phyloP scores from a whole-genome alignment of 2,329 filamentous ascomycete species.

The Diaporthe ilicicola region DNA sequence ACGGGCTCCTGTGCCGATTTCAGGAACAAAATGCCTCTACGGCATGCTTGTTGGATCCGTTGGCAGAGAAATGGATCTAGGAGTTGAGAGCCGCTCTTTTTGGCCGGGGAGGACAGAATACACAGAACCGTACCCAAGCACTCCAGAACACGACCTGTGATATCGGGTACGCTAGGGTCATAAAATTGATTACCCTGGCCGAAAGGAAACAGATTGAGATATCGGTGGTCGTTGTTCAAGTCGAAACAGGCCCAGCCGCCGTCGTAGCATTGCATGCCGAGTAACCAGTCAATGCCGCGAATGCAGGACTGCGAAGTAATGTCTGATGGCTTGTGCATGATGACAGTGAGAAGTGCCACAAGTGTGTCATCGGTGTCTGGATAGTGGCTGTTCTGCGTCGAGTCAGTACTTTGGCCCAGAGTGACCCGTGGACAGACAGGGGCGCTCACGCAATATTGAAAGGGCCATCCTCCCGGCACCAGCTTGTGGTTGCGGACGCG shows the following conservation, averaged over 20 bases:
- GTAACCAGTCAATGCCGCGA: slow-evolving; percentile 39
- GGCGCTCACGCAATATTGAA: slow-evolving; percentile 42
- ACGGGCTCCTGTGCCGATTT: slow-evolving; percentile 36
- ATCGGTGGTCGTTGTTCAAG: slow-evolving; percentile 43
- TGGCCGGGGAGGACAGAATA: neutral
- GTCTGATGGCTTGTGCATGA: slow-evolving; percentile 37
- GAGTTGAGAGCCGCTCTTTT: neutral
- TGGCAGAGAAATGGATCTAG: neutral
- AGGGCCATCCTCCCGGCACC: slow-evolving; percentile 36
- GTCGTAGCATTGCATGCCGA: slow-evolving; percentile 48
- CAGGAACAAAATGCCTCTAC: slow-evolving; percentile 39
- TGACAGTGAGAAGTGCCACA: slow-evolving; percentile 40
- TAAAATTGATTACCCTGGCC: slow-evolving; percentile 46
- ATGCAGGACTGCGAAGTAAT: slow-evolving; percentile 9
- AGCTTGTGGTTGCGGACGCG: slow-evolving; percentile 38
- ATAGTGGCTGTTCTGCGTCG: slow-evolving; percentile 40
- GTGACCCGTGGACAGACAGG: neutral
- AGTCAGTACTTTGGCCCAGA: neutral
- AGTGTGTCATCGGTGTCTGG: slow-evolving; percentile 47
- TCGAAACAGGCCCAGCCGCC: slow-evolving; percentile 49
- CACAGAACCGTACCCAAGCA: slow-evolving; percentile 30
- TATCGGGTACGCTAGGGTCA: slow-evolving; percentile 44
- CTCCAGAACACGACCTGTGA: slow-evolving; percentile 43
- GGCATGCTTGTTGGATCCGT: slow-evolving; percentile 21
- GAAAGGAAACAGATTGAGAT: slow-evolving; percentile 47